Conservation (phyloP, 2,329 filamentous ascomycete species). For the Phialophora macrospora region DNA sequence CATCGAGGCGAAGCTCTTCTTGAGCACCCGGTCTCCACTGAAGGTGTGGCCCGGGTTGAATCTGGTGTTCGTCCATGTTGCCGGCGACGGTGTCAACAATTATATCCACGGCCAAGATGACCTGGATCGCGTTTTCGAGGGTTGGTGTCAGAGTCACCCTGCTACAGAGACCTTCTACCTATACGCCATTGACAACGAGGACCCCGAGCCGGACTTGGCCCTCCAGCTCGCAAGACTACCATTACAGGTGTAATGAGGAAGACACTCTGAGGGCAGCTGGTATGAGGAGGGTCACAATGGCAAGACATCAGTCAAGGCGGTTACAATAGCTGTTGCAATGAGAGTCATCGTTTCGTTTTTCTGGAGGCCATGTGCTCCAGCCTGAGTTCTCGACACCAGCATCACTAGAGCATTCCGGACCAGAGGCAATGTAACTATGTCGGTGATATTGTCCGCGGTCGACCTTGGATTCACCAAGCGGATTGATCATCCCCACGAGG, state of each 20-base stretch:
- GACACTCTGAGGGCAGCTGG: not conserved
- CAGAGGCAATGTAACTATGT: not conserved
- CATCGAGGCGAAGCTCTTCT: no score
- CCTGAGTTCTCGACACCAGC: no score
- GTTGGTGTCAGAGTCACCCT: not conserved
- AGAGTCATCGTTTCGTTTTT: not conserved
- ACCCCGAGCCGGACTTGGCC: not conserved
- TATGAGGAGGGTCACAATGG: not conserved
- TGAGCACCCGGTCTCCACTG: no score
- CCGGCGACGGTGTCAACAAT: not conserved
- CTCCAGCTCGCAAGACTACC: not conserved
- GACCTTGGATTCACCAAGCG: not conserved
- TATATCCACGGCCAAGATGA: not conserved
- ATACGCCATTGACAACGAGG: constrained; percentile 1
- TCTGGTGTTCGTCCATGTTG: no score
- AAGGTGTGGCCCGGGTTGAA: no score
- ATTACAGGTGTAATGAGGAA: not conserved
- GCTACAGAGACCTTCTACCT: not conserved
- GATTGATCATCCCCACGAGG: not conserved
- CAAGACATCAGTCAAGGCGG: not conserved
- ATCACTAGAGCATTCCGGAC: not conserved
- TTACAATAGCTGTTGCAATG: not conserved
- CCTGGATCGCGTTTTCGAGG: not conserved
- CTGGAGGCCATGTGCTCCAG: not conserved
- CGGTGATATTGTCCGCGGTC: not conserved